Evolutionary conservation across 169 alveolate genomes (phyloP).

Genomic region (Theileria annulata): DNA sequence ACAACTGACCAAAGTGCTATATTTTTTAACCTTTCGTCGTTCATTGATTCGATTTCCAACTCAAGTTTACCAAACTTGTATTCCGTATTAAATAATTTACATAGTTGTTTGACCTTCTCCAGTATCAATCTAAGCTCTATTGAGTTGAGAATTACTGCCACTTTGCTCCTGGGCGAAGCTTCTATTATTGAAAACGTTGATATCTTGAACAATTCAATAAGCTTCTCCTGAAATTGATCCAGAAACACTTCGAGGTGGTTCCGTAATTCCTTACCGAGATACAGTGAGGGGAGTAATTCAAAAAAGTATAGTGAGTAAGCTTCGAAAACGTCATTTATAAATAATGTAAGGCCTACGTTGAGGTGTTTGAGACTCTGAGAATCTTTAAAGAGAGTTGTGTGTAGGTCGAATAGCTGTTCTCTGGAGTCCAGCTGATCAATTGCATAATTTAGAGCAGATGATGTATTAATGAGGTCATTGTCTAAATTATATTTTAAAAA

Average conservation of each 20-base stretch:
- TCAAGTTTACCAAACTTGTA: neutral
- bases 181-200: conserved; percentile 14
- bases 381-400: conserved; percentile 1
- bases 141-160: neutral
- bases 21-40: neutral
- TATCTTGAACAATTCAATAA: neutral
- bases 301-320: neutral
- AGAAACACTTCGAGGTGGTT: neutral
- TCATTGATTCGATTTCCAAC: neutral
- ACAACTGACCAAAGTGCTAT: conserved; percentile 35
- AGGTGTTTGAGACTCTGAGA: conserved; percentile 5
- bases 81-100: neutral
- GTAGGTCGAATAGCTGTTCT: neutral
- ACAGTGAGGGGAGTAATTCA: conserved; percentile 8
- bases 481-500: neutral
- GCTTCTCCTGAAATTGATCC: conserved; percentile 24
- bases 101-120: neutral
- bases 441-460: neutral
- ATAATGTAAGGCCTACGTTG: neutral
- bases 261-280: neutral
- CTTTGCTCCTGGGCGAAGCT: conserved; percentile 49
- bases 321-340: neutral
- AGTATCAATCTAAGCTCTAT: conserved; percentile 1
- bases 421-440: neutral
- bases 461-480: neutral